Evolutionary conservation across 441 rosid species (phyloP).

Genomic region (Manihot esculenta): DNA sequence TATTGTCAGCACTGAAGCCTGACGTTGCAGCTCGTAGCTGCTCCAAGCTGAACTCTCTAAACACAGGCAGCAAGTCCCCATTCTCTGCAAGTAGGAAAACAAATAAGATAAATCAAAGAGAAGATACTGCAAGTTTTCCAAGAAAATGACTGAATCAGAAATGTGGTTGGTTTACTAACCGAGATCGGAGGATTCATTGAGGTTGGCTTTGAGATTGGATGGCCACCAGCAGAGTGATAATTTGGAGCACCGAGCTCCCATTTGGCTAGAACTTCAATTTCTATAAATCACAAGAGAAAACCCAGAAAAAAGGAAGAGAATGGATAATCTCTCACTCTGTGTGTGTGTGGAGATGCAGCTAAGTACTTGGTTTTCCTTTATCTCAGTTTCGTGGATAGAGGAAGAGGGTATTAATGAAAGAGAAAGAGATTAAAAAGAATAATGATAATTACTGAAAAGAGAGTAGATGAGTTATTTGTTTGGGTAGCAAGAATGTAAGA

Average conservation of each 20-base stretch:
- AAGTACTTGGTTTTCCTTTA: slow-evolving; percentile 16
- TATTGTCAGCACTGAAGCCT: slow-evolving; percentile 68
- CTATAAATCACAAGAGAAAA: slow-evolving; percentile 10
- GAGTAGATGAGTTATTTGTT: slow-evolving; percentile 26
- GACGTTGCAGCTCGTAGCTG: slow-evolving; percentile 75
- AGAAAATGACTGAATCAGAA: slow-evolving; percentile 33
- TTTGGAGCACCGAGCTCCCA: slow-evolving; percentile 96
- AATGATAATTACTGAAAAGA: slow-evolving; percentile 18
- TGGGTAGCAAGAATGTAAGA: slow-evolving; percentile 43
- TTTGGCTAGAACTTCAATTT: slow-evolving; percentile 29
- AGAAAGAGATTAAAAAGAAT: slow-evolving; percentile 7
- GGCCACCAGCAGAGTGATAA: slow-evolving; percentile 89
- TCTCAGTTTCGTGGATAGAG: slow-evolving; percentile 25
- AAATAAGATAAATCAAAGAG: background rate
- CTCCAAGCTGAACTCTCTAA: slow-evolving; percentile 74
- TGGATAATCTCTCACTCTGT: background rate
- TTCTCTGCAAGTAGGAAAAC: slow-evolving; percentile 41
- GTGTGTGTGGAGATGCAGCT: background rate
- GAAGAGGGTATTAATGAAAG: slow-evolving; percentile 32
- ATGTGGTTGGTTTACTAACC: slow-evolving; percentile 35
- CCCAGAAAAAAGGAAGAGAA: slow-evolving; percentile 2
- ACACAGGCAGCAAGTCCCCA: slow-evolving; percentile 63
- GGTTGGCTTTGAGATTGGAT: slow-evolving; percentile 62
- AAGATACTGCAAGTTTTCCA: slow-evolving; percentile 14
- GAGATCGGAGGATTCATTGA: slow-evolving; percentile 64